These are phyloP conservation scores for Dactylellina drechsleri DNA, from an alignment of 2,329 filamentous ascomycete species.

Conservation along the genomic window DNA sequence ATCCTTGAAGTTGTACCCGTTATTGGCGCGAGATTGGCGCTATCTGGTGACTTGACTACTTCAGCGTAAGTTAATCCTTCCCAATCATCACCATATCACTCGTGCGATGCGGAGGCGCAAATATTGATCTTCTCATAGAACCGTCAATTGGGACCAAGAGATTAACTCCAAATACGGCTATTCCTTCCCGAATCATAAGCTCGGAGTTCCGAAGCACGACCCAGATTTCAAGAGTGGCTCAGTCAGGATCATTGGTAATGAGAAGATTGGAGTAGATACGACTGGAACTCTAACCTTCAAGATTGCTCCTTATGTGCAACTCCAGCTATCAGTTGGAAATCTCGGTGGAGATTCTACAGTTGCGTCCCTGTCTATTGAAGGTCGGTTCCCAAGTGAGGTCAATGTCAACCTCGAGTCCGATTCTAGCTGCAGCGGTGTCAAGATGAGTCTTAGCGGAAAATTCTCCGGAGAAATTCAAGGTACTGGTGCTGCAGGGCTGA, in stretches of 20 bases:
- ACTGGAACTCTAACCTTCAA: conserved; percentile 34
- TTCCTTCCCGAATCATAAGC: conserved; percentile 41
- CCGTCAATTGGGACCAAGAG: conserved; percentile 32
- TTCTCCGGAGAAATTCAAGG: conserved; percentile 44
- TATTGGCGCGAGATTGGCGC: conserved; percentile 31
- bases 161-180: conserved; percentile 42
- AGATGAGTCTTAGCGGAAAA: conserved; percentile 33
- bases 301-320: conserved; percentile 38
- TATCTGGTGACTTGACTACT: conserved; percentile 45
- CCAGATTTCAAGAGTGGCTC: conserved; percentile 18
- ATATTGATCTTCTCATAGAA: conserved; percentile 35
- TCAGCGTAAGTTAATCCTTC: conserved; percentile 32
- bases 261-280: conserved; percentile 26
- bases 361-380: conserved; percentile 37
- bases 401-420: conserved; percentile 29
- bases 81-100: conserved; percentile 3
- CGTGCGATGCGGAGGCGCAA: neutral
- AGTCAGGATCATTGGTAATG: conserved; percentile 29
- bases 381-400: conserved; percentile 36
- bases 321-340: conserved; percentile 37
- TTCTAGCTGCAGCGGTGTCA: conserved; percentile 35
- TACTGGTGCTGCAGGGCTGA: conserved; percentile 23
- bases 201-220: conserved; percentile 24
- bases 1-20: conserved; percentile 35
- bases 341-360: conserved; percentile 26